phyloP scores from a whole-genome alignment of 179 eudicot species.

The Dionaea muscipula region DNA sequence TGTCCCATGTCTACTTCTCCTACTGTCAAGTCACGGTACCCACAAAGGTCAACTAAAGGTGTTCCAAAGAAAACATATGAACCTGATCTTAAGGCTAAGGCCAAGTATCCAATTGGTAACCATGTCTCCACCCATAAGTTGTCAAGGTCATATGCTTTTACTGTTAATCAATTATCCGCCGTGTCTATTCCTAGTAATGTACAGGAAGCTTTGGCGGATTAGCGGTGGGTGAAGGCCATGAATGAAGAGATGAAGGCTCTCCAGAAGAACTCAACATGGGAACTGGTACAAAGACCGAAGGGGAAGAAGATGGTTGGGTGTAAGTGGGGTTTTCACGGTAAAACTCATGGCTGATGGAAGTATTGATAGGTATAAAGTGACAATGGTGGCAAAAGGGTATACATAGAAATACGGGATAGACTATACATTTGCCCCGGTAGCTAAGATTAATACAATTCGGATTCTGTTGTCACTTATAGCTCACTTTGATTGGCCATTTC shows the following conservation, averaged over 20 bases:
- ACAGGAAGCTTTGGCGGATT: neutral
- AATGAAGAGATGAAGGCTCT: neutral
- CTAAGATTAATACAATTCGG: neutral
- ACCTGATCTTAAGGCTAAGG: constrained; percentile 4
- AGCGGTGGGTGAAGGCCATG: neutral
- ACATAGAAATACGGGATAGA: neutral
- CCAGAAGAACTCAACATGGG: neutral
- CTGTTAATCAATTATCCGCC: neutral
- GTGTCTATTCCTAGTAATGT: neutral
- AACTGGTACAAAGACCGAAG: neutral
- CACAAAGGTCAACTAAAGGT: too few relatives aligned
- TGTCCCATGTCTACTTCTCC: too few relatives aligned
- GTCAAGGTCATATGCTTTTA: constrained; percentile 2
- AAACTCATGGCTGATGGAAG: neutral
- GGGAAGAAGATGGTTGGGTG: neutral
- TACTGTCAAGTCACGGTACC: too few relatives aligned
- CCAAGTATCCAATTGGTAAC: constrained; percentile 1
- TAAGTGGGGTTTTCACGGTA: neutral
- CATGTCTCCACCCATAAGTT: constrained; percentile 3
- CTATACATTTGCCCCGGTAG: neutral
- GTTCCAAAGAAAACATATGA: neutral
- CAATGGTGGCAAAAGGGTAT: neutral
- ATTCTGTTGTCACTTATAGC: neutral
- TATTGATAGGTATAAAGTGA: neutral
- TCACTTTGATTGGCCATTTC: neutral